Conservation (phyloP, 75 land plant genomes). For the Gnetum montanum region DNA sequence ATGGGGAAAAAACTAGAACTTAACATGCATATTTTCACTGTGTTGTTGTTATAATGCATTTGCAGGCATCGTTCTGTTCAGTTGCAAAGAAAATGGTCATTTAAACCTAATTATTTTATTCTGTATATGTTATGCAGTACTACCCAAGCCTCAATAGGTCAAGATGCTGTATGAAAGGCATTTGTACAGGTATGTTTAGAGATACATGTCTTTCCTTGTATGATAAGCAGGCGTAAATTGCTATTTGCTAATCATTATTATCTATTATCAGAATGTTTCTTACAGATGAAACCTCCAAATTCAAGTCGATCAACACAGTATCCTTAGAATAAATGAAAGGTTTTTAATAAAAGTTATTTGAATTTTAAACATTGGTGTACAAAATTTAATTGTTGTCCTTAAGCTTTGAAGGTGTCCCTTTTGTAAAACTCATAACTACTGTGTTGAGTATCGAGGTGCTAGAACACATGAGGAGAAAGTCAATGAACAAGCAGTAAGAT, state of each 20-base stretch:
- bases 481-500: slow-evolving; percentile 78
- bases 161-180: slow-evolving; percentile 88
- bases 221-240: neutral
- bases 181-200: slow-evolving; percentile 90
- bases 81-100: too few species aligned
- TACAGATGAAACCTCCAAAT: slow-evolving; percentile 88
- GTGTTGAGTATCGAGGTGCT: slow-evolving; percentile 88
- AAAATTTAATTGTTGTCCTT: slow-evolving; percentile 4
- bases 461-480: slow-evolving; percentile 89
- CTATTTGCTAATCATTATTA: neutral
- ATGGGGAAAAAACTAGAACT: too few species aligned
- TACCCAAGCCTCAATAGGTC: slow-evolving; percentile 95
- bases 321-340: slow-evolving; percentile 28
- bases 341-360: too few species aligned
- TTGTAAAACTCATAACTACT: slow-evolving; percentile 86
- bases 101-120: too few species aligned
- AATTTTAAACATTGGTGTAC: too few species aligned
- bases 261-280: slow-evolving; percentile 70
- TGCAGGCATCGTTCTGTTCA: too few species aligned
- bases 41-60: too few species aligned
- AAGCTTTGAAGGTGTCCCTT: slow-evolving; percentile 71
- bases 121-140: too few species aligned
- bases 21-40: too few species aligned
- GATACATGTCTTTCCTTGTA: neutral
- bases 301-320: slow-evolving; percentile 86